Evolutionary conservation across 2,329 filamentous ascomycete genomes (phyloP).

Genomic region (Trichoderma semiorbis): DNA sequence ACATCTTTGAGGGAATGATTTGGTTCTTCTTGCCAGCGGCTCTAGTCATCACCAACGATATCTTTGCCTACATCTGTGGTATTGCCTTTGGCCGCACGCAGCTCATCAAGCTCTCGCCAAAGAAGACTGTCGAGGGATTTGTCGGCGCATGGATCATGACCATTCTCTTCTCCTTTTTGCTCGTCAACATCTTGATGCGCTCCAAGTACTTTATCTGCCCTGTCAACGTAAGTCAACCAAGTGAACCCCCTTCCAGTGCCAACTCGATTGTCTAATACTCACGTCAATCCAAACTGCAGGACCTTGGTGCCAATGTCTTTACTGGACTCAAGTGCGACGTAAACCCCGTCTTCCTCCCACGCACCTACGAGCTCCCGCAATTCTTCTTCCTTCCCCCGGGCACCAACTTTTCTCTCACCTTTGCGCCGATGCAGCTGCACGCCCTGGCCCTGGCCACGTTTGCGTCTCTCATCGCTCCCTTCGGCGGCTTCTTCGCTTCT

Average conservation of each 20-base stretch:
- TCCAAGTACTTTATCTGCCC: conserved; percentile 99
- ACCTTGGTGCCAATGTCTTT: conserved; percentile 89
- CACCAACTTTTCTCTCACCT: conserved; percentile 61
- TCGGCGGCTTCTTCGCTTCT: conserved; percentile 97
- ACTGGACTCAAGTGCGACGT: conserved; percentile 85
- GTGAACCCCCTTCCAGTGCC: too few relatives aligned
- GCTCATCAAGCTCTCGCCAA: conserved; percentile 95
- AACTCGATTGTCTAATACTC: neutral
- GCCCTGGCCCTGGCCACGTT: conserved; percentile 88
- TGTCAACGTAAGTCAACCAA: conserved; percentile 62
- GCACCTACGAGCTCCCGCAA: conserved; percentile 68
- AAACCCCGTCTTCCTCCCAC: conserved; percentile 86
- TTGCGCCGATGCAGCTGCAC: conserved; percentile 91
- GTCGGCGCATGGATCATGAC: conserved; percentile 96
- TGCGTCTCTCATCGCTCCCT: conserved; percentile 92
- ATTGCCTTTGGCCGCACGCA: conserved; percentile 96
- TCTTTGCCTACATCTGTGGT: conserved; percentile 95
- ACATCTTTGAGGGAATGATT: conserved; percentile 98
- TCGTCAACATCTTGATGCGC: conserved; percentile 80
- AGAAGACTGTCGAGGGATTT: conserved; percentile 99
- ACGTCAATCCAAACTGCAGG: conserved; percentile 36
- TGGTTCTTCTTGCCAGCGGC: conserved; percentile 98
- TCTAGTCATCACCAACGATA: conserved; percentile 97
- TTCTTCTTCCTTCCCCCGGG: conserved; percentile 66
- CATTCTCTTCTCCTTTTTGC: conserved; percentile 73